Conservation (phyloP, 768 basidiomycete genomes). For the Agaricus sinodeliciosus region DNA sequence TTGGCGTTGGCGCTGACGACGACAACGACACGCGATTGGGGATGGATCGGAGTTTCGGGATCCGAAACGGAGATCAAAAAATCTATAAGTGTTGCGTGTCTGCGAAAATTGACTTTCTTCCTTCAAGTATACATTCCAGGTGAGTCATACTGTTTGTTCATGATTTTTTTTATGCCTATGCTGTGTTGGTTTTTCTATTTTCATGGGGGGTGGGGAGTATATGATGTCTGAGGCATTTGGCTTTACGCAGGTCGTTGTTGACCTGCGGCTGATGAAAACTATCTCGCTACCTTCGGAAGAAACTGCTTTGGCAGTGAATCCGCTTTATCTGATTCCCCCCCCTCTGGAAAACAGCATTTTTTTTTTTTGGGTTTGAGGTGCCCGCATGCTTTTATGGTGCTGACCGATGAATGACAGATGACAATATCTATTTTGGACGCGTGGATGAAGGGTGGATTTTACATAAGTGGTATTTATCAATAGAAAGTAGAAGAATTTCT, state of each 20-base stretch:
- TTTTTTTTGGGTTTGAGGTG: not conserved
- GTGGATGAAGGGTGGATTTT: not conserved
- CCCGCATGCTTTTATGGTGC: not conserved
- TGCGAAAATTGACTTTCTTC: not conserved
- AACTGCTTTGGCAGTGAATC: slow-evolving; percentile 37
- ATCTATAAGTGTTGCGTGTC: slow-evolving; percentile 11
- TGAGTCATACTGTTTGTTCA: slow-evolving; percentile 19
- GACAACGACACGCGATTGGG: slow-evolving; percentile 5
- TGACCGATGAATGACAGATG: slow-evolving; percentile 6
- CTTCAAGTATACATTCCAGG: slow-evolving; percentile 7
- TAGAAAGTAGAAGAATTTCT: not conserved
- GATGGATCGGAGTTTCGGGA: slow-evolving; percentile 27
- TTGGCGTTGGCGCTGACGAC: slow-evolving; percentile 9
- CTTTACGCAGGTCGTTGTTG: slow-evolving; percentile 59
- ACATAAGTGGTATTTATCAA: not conserved
- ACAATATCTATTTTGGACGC: no score
- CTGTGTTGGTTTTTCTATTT: slow-evolving; percentile 9
- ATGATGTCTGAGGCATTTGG: slow-evolving; percentile 96
- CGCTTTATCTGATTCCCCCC: slow-evolving; percentile 31
- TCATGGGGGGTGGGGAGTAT: not conserved
- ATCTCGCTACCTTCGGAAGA: slow-evolving; percentile 88
- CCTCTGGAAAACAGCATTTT: not conserved
- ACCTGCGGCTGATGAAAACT: slow-evolving; percentile 73
- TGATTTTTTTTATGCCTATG: slow-evolving; percentile 5
- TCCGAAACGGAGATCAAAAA: slow-evolving; percentile 15